Evolutionary conservation across 1,284 basidiomycete species (phyloP).

Genomic region (Cystobasidiaceae sp.): DNA sequence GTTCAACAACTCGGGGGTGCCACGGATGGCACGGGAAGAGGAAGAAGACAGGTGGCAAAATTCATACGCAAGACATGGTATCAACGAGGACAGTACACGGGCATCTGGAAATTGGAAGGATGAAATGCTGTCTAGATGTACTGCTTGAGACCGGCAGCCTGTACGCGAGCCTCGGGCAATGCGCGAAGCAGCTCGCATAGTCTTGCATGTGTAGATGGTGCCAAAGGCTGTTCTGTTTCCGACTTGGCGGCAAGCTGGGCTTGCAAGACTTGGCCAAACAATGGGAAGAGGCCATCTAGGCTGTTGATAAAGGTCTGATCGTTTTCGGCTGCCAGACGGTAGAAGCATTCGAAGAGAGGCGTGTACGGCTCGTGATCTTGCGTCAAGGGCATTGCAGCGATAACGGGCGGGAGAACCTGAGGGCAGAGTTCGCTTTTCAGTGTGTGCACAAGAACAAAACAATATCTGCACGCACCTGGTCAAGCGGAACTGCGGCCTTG

Average conservation of each 20-base stretch:
- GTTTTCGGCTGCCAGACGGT: constrained; percentile 75
- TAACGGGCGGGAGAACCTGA: constrained; percentile 14
- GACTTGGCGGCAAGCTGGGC: constrained; percentile 69
- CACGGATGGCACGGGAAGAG: too few relatives aligned
- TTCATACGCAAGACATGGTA: too few relatives aligned
- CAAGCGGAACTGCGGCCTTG: constrained; percentile 73
- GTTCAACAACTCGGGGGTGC: too few relatives aligned
- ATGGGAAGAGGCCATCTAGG: constrained; percentile 73
- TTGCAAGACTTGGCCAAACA: constrained; percentile 81
- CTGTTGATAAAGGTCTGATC: constrained; percentile 62
- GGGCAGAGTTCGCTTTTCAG: constrained; percentile 24
- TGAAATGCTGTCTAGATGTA: constrained; percentile 42
- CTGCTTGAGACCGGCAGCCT: constrained; percentile 61
- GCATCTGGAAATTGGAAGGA: too few relatives aligned
- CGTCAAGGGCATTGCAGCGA: not conserved
- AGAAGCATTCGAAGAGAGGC: constrained; percentile 72
- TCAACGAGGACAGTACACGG: too few relatives aligned
- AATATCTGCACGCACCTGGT: constrained; percentile 67
- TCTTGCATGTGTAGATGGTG: constrained; percentile 11
- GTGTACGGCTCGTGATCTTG: constrained; percentile 14
- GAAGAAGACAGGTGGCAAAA: too few relatives aligned
- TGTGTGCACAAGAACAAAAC: too few relatives aligned
- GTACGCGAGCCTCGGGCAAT: constrained; percentile 67
- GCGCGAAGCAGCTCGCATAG: constrained; percentile 69
- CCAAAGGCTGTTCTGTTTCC: constrained; percentile 53